These are phyloP conservation scores for Nemophila menziesii DNA, from an alignment of 257 asterid species.

Conservation along the genomic window DNA sequence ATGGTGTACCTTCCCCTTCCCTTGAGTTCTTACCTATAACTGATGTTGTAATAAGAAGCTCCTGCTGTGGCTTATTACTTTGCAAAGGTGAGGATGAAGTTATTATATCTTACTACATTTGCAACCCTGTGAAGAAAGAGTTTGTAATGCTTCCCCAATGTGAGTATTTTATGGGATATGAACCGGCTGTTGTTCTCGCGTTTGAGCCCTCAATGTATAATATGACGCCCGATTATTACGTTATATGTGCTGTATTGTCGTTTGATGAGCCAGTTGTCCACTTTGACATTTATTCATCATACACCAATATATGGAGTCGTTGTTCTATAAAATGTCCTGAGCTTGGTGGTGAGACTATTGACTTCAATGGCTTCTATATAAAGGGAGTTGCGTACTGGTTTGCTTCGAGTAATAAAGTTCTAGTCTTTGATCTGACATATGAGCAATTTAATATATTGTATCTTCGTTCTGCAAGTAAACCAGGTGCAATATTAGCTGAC, in stretches of 20 bases:
- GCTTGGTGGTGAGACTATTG: constrained; percentile 5
- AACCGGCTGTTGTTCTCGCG: constrained; percentile 27
- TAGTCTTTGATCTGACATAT: constrained; percentile 20
- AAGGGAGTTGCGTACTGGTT: constrained; percentile 36
- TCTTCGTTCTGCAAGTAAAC: constrained; percentile 7
- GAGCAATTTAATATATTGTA: constrained; percentile 18
- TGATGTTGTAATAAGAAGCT: constrained; percentile 14
- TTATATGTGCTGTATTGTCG: constrained; percentile 33
- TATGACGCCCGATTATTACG: constrained; percentile 29
- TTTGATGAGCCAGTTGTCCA: constrained; percentile 36
- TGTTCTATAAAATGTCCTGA: constrained; percentile 32
- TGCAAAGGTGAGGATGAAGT: constrained; percentile 10
- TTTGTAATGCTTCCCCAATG: background rate
- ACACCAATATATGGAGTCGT: constrained; percentile 27
- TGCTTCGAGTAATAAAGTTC: constrained; percentile 16
- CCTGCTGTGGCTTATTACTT: constrained; percentile 32
- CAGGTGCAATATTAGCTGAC: constrained; percentile 22
- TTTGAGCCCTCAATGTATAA: constrained; percentile 44
- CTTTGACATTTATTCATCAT: constrained; percentile 39
- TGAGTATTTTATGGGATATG: background rate
- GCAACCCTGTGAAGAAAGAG: constrained; percentile 8
- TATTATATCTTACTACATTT: constrained; percentile 22
- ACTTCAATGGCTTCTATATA: constrained; percentile 20
- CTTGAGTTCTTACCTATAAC: constrained; percentile 18
- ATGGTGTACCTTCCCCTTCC: constrained; percentile 27